Conservation (phyloP, 768 basidiomycete species). For the Russula sp. region DNA sequence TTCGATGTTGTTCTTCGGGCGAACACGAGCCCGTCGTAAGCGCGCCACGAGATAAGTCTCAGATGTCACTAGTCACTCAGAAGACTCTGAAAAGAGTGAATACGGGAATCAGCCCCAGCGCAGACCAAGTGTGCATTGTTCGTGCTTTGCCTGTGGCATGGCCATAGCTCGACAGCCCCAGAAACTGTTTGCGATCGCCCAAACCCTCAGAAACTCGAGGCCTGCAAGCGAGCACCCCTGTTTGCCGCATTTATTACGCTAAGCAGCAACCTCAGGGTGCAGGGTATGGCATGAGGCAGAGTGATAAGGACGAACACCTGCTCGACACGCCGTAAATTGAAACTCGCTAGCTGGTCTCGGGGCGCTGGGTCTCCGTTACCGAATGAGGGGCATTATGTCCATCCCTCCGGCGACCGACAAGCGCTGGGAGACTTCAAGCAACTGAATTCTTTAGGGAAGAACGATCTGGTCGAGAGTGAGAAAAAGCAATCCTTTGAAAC, state of each 20-base stretch:
- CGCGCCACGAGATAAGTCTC: not conserved
- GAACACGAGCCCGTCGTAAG: not conserved
- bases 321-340: not conserved
- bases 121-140: not conserved
- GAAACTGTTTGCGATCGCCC: not conserved
- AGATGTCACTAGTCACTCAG: not conserved
- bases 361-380: not conserved
- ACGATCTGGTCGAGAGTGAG: not conserved
- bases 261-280: not conserved
- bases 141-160: not conserved
- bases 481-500: not conserved
- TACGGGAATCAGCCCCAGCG: not conserved
- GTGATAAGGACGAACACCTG: not conserved
- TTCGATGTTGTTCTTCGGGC: not conserved
- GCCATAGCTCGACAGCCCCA: not conserved
- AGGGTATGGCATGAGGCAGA: not conserved
- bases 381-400: not conserved
- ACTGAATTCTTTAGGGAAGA: not conserved
- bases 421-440: not conserved
- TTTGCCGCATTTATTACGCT: not conserved
- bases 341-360: not conserved
- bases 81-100: not conserved
- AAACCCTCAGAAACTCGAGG: not conserved
- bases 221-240: too few species aligned
- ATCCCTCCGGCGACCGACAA: not conserved